Evolutionary conservation across 1,139 yeast genomes (phyloP), one percentile per base, ranked within the genome.

Genomic region (Diutina sp.): DNA sequence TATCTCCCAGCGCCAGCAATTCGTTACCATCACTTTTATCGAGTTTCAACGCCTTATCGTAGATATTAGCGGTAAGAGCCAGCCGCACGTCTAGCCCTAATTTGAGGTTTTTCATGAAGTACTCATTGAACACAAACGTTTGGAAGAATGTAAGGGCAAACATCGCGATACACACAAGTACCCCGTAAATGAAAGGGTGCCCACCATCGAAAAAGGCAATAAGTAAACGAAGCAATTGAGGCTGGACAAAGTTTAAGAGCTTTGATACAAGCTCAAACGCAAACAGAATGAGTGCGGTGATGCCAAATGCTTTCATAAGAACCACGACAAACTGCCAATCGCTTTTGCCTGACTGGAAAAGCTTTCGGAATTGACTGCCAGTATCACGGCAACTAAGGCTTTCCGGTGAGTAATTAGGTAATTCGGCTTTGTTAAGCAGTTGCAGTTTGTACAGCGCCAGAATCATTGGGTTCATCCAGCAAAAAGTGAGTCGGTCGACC

Each of bases 401-500:
- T 70, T 66, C 0, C 1, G 87, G 85, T 1, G 85, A 47, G n/a
- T 47, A 78, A 44, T 73, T 69, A 1, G 88, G 87, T 55, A 84
- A 69, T 60, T 80, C 82, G 2, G 77, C 73, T 46, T 77, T 74
- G 18, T 77, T 77, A 8, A 79, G 70, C 6, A 80, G 72, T 59
- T 76, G 75, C 51, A 75, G 74, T 12, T 66, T 65, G 58, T 80
- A 79, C 0, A 85, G 80, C 56, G 76, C 76, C 30, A 66, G 63
- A 46, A 84, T 77, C 58, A 84, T 64, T 1, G 70, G 71, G 62
- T 83, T 83, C 85, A 84, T 80, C 87, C 87, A 83, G 8, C 79
- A 71, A 61, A 81, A 83, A 0, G 87, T 80, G 35, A 81, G 63
- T 52, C 69, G 67, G 4, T 84, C 79, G 25, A 82, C 63, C n/a